A percentile compares a stretch with the other conserved stretches of the same genome.
Evolutionary conservation across 108 stramenopile genomes (phyloP).

Genomic region (Conticribra weissflogii): DNA sequence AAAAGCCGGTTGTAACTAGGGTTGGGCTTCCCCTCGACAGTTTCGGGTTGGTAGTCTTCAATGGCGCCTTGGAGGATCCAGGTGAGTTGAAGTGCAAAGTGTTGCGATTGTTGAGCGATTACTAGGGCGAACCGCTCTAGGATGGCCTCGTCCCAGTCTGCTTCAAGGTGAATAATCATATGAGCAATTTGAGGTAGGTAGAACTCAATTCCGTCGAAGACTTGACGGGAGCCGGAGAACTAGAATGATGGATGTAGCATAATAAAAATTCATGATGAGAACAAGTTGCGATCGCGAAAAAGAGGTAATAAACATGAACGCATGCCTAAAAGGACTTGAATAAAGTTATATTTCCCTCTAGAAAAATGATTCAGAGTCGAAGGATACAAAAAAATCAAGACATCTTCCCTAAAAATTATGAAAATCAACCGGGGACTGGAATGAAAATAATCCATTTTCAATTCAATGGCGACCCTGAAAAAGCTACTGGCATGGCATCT

Average conservation of each 20-base stretch:
- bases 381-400: too few species aligned
- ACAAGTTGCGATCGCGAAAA: too few species aligned
- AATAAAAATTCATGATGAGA: conserved; percentile 14
- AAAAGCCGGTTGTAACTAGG: conserved; percentile 85
- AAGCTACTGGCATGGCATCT: too few species aligned
- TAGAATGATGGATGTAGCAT: conserved; percentile 25
- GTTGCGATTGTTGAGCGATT: conserved; percentile 95
- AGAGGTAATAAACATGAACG: too few species aligned
- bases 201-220: conserved; percentile 98
- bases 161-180: conserved; percentile 99
- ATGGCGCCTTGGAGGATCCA: conserved; percentile 98
- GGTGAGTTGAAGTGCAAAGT: conserved; percentile 96
- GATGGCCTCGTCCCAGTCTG: conserved; percentile 91
- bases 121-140: conserved; percentile 96
- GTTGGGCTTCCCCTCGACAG: conserved; percentile 84
- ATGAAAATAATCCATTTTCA: too few species aligned
- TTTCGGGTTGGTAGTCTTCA: conserved; percentile 97
- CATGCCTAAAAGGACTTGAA: too few species aligned
- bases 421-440: too few species aligned
- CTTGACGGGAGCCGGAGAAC: conserved; percentile 93
- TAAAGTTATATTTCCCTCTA: too few species aligned
- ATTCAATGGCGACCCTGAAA: too few species aligned
- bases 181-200: conserved; percentile 99
- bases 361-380: too few species aligned
- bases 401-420: too few species aligned